These are phyloP conservation scores for Auricularia auricula-judae DNA, from an alignment of 768 basidiomycete species.

Conservation along the genomic window DNA sequence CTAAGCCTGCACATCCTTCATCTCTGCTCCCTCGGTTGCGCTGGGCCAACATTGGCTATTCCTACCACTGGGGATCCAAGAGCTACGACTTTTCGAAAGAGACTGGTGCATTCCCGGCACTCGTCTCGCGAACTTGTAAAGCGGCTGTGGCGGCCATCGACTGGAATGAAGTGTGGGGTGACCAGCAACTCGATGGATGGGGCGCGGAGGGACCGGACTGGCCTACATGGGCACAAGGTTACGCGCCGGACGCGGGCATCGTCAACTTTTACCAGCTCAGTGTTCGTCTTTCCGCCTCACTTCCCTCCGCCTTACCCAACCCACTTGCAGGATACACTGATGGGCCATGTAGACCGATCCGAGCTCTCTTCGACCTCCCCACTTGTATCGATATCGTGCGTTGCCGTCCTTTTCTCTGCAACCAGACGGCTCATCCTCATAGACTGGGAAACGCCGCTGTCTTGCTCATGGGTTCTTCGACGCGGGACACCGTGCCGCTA, in stretches of 20 bases:
- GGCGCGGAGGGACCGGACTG: conserved; percentile 48
- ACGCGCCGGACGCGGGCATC: conserved; percentile 92
- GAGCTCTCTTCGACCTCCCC: conserved; percentile 90
- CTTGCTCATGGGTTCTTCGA: conserved; percentile 80
- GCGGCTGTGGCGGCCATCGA: conserved; percentile 49
- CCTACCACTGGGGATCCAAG: conserved; percentile 95
- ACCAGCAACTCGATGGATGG: conserved; percentile 33
- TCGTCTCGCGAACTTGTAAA: conserved; percentile 48
- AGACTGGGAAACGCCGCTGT: conserved; percentile 84
- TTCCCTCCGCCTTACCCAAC: background rate
- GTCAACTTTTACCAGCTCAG: conserved; percentile 90
- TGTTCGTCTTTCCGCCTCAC: conserved; percentile 19
- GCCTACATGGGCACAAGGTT: conserved; percentile 64
- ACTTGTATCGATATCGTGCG: conserved; percentile 87
- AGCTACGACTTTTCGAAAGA: conserved; percentile 80
- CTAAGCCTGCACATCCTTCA: conserved; percentile 36
- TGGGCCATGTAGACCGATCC: conserved; percentile 96
- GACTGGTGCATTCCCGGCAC: conserved; percentile 48
- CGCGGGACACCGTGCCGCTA: conserved; percentile 64
- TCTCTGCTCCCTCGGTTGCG: conserved; percentile 66
- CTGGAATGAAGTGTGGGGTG: conserved; percentile 56
- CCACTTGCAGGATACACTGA: conserved; percentile 62
- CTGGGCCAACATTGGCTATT: conserved; percentile 96
- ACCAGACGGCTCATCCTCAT: background rate
- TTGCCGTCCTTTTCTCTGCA: background rate